Evolutionary conservation across 441 rosid genomes (phyloP).

Genomic region (Syzygium malaccense): DNA sequence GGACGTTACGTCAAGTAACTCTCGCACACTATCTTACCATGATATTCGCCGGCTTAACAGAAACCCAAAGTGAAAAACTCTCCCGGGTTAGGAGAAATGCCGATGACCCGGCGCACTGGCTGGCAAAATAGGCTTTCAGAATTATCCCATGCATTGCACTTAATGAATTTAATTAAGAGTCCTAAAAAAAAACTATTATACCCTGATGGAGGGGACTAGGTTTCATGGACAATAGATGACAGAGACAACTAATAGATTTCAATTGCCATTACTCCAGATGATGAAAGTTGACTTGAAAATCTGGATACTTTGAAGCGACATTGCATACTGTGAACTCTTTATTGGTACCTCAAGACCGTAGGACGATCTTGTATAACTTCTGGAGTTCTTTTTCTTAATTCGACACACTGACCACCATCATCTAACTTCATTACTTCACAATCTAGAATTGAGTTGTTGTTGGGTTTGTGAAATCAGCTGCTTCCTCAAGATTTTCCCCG

Average conservation of each 20-base stretch:
- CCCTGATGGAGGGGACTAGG: neutral
- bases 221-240: neutral
- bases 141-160: neutral
- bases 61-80: neutral
- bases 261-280: neutral
- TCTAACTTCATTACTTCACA: slow-evolving; percentile 9
- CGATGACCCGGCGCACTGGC: neutral
- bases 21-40: neutral
- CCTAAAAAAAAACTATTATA: neutral
- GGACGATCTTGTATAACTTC: neutral
- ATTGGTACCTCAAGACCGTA: neutral
- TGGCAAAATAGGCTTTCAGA: neutral
- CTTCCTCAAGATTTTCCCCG: slow-evolving; percentile 60
- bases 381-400: neutral
- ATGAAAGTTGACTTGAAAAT: neutral
- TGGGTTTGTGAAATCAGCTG: slow-evolving; percentile 33
- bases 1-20: neutral
- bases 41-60: neutral
- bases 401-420: neutral
- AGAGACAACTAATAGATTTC: neutral
- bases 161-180: neutral
- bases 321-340: neutral
- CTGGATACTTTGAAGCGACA: neutral
- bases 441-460: slow-evolving; percentile 20
- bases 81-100: neutral